Base-by-base conservation (phyloP, 2,329 filamentous ascomycete genomes). In the Graphilbum fragrans region DNA sequence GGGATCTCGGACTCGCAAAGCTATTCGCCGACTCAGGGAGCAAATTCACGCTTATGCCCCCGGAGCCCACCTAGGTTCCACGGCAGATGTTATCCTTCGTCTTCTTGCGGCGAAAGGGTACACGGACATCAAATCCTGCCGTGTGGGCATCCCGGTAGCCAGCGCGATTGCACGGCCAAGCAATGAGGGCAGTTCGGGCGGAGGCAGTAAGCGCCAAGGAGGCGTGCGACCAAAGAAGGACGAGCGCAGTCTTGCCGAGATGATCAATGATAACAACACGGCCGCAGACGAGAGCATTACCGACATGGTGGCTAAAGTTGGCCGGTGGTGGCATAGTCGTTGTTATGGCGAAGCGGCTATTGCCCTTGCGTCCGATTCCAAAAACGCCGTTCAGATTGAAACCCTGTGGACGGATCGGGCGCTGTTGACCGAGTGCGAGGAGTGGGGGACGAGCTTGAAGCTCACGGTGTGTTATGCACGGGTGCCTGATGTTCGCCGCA, bases 251-350 rank as follows among this genome's bases (percentile, higher is more conserved):
- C 64, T 87, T 2, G 77, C 78, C 1, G 82, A 87, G 53, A 77
- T 86, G 62, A 81, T 86, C 60, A 77, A 71, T 23, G 80, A 86
- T 49, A 70, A 79, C 29, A 73, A 75, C n/a, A 69, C 76, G 0
- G 66, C 73, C 14, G 81, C 82, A 19, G 86, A 94, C 50, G 85
- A 87, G 54, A 81, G 78, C 49, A 94, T 96, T 55, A 86, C 86
- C 14, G 88, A 86, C 55, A 94, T 94, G 70, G 87, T 96, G 19
- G 82, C 87, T 16, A 82, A 90, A 47, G 90, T 96, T 11, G 90
- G 87, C 2, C 74, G 92, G 35, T 96, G 90, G 86, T 98, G 92
- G 92, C 96, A 94, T 61, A 84, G 78, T 10, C 77, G 83, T 40
- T 95, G 90, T 65, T 96, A 95, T 58, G 90, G 95, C 61, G 76